Percentiles rank a stretch among this genome's conserved stretches.
Conservation (phyloP, 1,139 yeast species). For the Debaryomycetaceae sp. region DNA sequence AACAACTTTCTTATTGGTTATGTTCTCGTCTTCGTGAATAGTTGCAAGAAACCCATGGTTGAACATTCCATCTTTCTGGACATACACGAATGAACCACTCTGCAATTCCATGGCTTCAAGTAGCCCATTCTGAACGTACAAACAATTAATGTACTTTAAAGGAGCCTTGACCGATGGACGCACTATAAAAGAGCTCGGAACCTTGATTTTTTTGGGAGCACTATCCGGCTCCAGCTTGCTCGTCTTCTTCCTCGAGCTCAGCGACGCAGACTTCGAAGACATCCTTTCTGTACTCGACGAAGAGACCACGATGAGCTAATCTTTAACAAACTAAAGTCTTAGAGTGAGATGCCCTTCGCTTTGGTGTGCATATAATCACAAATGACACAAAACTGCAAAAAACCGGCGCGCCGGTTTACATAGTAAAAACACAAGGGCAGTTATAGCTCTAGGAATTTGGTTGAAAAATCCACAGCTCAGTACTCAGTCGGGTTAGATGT, state of each 20-base stretch:
- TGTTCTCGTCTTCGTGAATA: conserved; percentile 35
- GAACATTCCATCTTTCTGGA: conserved; percentile 45
- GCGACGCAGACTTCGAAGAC: conserved; percentile 27
- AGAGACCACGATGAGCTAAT: too few species aligned
- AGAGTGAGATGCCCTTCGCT: too few species aligned
- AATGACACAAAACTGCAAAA: too few species aligned
- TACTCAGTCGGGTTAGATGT: too few species aligned
- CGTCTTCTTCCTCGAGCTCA: conserved; percentile 22
- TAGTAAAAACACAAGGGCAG: too few species aligned
- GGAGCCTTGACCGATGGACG: conserved; percentile 47
- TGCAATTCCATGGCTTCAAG: conserved; percentile 51
- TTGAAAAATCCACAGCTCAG: too few species aligned
- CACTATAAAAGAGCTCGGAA: conserved; percentile 51
- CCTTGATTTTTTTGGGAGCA: conserved; percentile 39
- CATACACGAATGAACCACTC: conserved; percentile 52
- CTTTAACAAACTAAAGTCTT: too few species aligned
- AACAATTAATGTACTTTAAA: conserved; percentile 35
- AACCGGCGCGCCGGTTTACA: too few species aligned
- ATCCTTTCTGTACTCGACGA: conserved; percentile 12
- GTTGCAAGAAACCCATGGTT: conserved; percentile 48
- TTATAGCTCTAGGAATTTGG: too few species aligned
- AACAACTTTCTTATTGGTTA: conserved; percentile 51
- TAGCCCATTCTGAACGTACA: conserved; percentile 50
- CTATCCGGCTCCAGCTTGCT: conserved; percentile 15
- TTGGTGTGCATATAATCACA: too few species aligned